phyloP scores from a whole-genome alignment of 805 yeast genomes.

The Yarrowia sp. region DNA sequence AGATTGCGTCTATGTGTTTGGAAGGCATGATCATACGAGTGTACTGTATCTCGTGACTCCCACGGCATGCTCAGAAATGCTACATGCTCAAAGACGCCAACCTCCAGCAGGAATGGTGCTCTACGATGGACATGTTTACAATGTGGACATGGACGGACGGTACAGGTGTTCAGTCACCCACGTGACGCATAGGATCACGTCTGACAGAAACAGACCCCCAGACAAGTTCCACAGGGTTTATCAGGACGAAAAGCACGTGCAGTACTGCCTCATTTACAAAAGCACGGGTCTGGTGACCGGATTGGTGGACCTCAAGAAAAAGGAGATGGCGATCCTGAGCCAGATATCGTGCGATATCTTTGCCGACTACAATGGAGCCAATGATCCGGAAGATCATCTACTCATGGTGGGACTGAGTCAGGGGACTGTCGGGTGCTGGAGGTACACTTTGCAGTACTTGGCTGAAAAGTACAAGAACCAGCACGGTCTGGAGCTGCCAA shows the following conservation, averaged over 20 bases:
- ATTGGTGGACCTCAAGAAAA: neutral
- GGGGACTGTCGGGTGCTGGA: neutral
- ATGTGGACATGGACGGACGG: constrained; percentile 16
- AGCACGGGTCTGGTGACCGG: constrained; percentile 10
- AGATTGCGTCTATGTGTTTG: constrained; percentile 1
- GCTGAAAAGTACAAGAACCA: neutral
- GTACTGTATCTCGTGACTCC: constrained; percentile 5
- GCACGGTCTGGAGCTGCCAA: constrained; percentile 1
- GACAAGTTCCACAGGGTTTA: constrained; percentile 20
- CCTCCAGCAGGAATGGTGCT: constrained; percentile 17
- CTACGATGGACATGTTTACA: neutral
- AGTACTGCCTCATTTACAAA: constrained; percentile 11
- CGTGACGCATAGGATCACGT: neutral
- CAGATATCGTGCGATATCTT: neutral
- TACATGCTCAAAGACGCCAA: neutral
- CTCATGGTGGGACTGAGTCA: constrained; percentile 1
- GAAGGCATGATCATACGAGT: constrained; percentile 6
- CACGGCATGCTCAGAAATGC: neutral
- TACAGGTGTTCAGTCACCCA: neutral
- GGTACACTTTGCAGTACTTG: neutral
- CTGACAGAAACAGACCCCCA: constrained; percentile 12
- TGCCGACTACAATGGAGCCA: constrained; percentile 5
- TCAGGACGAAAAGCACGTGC: constrained; percentile 2
- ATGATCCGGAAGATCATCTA: constrained; percentile 6
- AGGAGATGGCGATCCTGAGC: neutral